Evolutionary conservation across 2,329 filamentous ascomycete genomes (phyloP).

Genomic region (Lasiodiplodia sp.): DNA sequence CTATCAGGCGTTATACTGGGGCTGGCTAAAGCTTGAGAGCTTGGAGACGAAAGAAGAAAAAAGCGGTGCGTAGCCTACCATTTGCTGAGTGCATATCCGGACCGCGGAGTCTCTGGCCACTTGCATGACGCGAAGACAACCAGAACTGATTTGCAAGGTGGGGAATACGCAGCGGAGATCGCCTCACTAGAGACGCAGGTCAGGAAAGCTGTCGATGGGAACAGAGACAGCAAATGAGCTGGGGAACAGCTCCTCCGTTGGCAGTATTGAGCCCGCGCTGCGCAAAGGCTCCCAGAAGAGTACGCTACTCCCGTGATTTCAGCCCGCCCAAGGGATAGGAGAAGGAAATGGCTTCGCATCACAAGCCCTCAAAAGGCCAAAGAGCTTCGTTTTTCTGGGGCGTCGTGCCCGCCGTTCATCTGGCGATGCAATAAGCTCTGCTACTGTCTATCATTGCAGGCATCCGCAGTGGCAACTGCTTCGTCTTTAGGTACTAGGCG

Average conservation of each 20-base stretch:
- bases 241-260: neutral
- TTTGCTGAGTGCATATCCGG: neutral
- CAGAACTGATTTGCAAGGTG: constrained; percentile 12
- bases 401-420: neutral
- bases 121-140: neutral
- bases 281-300: neutral
- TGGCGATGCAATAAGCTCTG: neutral
- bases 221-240: constrained; percentile 4
- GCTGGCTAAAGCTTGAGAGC: constrained; percentile 76
- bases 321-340: neutral
- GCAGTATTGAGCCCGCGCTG: neutral
- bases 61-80: constrained; percentile 54
- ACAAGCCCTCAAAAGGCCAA: neutral
- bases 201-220: neutral
- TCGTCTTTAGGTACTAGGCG: neutral
- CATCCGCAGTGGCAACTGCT: neutral
- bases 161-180: constrained; percentile 18
- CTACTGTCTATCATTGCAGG: neutral
- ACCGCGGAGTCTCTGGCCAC: neutral
- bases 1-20: constrained; percentile 79
- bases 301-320: neutral
- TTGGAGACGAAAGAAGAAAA: constrained; percentile 70
- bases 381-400: neutral
- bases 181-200: constrained; percentile 24
- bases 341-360: neutral